Base-by-base conservation (phyloP, 345 rosid genomes). In the Carallia pectinifolia region DNA sequence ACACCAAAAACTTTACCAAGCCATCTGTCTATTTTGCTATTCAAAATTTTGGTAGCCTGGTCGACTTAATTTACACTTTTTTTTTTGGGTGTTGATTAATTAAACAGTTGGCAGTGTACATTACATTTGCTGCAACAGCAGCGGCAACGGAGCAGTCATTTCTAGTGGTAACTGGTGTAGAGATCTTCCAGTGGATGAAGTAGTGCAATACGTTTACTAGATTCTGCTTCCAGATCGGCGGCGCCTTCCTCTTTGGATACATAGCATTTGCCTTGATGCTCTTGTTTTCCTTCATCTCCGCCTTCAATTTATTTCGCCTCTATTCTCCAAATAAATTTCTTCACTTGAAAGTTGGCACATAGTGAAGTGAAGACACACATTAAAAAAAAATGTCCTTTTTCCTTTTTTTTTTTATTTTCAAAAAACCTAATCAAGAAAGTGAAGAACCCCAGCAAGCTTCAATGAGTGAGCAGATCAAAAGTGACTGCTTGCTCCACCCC, bases 171-270 rank as follows among this genome's bases (percentile, higher is more conserved):
- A 74, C 78, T 0, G 96, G 97, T 13, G 71, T 75, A 8, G 58
- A 71, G 56, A 81, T 64, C 53, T 76, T 89, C 53, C 92, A 88
- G 53, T 92, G 97, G 97, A 72, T 81, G 86, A 85, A 85, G 62
- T 81, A 89, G 89, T 89, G 96, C 83, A 53, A 58, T 69, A 85
- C 69, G 55, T 92, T 59, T 70, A 83, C 87, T 8, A 84, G 87
- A 76, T 92, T 85, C 77, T 92, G 97, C 76, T 29, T 81, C 77
- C 93, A 88, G 72, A 70, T 82, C 0, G 96, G 91, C 1, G 86
- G 87, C 12, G 86, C 84, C 6, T 48, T 91, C 33, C 0, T 70
- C 60, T 79, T 79, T 39, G 78, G 82, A 66, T 83, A 71, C 40
- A 29, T 68, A 0, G 87, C 88, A 0, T 83, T 9, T 44, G 16